These are phyloP conservation scores for Chenopodium formosanum DNA, from an alignment of 148 eudicot species.

Conservation along the genomic window DNA sequence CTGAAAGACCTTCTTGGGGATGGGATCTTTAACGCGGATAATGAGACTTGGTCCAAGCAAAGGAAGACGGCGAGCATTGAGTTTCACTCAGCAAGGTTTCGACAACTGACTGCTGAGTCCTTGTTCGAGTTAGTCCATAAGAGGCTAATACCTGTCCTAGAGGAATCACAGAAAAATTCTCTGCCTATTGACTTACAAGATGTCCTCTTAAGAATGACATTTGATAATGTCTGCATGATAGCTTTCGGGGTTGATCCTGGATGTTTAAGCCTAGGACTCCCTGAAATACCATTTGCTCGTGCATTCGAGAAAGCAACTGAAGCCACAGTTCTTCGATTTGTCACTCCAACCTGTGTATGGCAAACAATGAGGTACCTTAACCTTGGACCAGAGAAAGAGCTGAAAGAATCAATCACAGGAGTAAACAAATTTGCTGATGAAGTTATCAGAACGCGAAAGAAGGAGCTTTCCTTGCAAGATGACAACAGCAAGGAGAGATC, in stretches of 20 bases:
- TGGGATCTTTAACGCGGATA: slow-evolving; percentile 76
- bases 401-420: slow-evolving; percentile 50
- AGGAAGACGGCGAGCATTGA: slow-evolving; percentile 85
- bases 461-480: slow-evolving; percentile 45
- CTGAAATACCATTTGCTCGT: slow-evolving; percentile 65
- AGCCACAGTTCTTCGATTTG: slow-evolving; percentile 59
- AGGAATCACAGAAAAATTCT: slow-evolving; percentile 38
- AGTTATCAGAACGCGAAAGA: slow-evolving; percentile 64
- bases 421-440: slow-evolving; percentile 65
- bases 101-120: slow-evolving; percentile 61
- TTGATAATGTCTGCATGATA: slow-evolving; percentile 81
- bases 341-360: slow-evolving; percentile 73
- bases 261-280: slow-evolving; percentile 55
- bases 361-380: slow-evolving; percentile 52
- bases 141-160: slow-evolving; percentile 61
- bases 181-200: slow-evolving; percentile 64
- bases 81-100: slow-evolving; percentile 70
- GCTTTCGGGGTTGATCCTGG: slow-evolving; percentile 94
- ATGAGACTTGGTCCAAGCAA: slow-evolving; percentile 71
- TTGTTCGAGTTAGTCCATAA: slow-evolving; percentile 62
- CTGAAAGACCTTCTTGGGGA: slow-evolving; percentile 66
- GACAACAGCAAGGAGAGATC: slow-evolving; percentile 45
- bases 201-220: slow-evolving; percentile 65
- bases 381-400: slow-evolving; percentile 54
- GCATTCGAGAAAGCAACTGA: slow-evolving; percentile 88